Conservation (phyloP, 768 basidiomycete genomes). For the Astraeus odoratus region DNA sequence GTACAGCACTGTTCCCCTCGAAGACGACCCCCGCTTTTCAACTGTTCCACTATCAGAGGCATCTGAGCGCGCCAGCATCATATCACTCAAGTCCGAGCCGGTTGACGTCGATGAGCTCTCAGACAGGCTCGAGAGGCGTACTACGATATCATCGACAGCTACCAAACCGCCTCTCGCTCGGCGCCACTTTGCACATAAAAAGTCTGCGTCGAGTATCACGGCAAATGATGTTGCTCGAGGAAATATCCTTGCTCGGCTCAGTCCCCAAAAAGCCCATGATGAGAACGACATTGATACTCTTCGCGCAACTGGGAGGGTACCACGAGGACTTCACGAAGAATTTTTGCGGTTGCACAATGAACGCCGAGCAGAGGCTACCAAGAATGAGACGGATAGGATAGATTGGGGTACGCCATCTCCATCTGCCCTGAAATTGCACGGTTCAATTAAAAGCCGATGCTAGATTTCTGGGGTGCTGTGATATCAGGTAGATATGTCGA, state of each 20-base stretch:
- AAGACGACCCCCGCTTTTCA: constrained; percentile 44
- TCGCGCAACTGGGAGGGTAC: constrained; percentile 53
- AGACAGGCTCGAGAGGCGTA: constrained; percentile 20
- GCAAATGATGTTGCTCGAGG: constrained; percentile 33
- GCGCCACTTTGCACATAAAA: constrained; percentile 44
- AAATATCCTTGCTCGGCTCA: constrained; percentile 49
- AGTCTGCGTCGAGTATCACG: constrained; percentile 54
- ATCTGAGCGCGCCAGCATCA: constrained; percentile 28
- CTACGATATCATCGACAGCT: constrained; percentile 23
- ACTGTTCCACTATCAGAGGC: constrained; percentile 35
- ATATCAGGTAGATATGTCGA: constrained; percentile 57
- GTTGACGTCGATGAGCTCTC: constrained; percentile 15
- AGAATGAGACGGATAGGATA: constrained; percentile 40
- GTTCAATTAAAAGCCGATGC: constrained; percentile 1
- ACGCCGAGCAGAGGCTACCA: constrained; percentile 35
- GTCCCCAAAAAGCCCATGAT: constrained; percentile 38
- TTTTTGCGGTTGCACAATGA: constrained; percentile 62
- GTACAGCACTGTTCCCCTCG: constrained; percentile 52
- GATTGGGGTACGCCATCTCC: constrained; percentile 63
- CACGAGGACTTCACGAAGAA: constrained; percentile 69
- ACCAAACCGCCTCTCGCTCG: constrained; percentile 15
- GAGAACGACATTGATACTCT: constrained; percentile 31
- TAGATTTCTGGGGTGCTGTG: constrained; percentile 94
- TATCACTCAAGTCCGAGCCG: constrained; percentile 17
- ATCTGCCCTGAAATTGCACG: constrained; percentile 4